Base-by-base conservation (phyloP, 78 protist genomes). In the Dictyostelium brefeldianum region DNA sequence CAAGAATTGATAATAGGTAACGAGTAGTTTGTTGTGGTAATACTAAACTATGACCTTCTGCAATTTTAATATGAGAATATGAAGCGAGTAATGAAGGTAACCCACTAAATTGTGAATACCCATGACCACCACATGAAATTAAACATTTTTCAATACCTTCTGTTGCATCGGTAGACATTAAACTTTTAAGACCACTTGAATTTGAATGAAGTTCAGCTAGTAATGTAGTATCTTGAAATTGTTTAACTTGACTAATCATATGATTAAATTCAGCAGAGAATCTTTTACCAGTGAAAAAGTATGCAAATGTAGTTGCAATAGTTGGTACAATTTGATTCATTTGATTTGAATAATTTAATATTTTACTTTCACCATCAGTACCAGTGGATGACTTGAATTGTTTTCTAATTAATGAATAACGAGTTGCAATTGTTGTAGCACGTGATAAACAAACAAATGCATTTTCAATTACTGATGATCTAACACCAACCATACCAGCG, bases 51-150 rank as follows among this genome's bases (percentile, higher is more conserved):
- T 95, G 96, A 43, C 97, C 97, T 56, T 95, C 96, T 9, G 79
- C 85, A 22, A 94, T 85, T 0, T 51, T 11, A 10, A 65, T 29
- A 56, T 69, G 89, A 51, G 22, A 11, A 69, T 84, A 78, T 18
- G 56, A 43, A 12, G 59, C 2, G n/a, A 31, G 62, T 4, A 95
- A 83, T 17, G 15, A 7, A 8, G 90, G 91, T 14, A 91, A 48
- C 1, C 97, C 97, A n/a, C 83, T 65, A 29, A 70, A 27, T 14
- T 50, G 80, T 18, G 73, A 48, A 91, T 89, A 97, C 4, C 98
- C 98, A 59, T 96, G 97, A 22, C 98, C 98, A n/a, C 98, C 98
- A 56, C 97, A 96, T 1, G 83, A 7, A 29, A 79, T 5, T 36
- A 97, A 77, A 50, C 83, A 54, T 50, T 79, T 84, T 70, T 96